Evolutionary conservation across 73 alveolate species (phyloP).

Genomic region (Blepharisma japonicum): DNA sequence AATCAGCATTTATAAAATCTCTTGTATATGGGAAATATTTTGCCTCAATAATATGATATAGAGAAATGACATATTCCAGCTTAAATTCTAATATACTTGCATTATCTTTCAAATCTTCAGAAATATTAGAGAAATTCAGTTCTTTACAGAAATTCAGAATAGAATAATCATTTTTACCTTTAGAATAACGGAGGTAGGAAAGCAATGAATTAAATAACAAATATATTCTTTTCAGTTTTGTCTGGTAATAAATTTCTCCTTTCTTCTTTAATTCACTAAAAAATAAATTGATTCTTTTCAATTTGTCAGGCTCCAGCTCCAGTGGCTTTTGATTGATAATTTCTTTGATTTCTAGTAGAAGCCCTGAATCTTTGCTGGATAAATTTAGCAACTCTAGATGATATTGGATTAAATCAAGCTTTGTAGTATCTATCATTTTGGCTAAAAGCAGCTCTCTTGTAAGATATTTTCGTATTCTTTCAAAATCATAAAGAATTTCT

Average conservation of each 20-base stretch:
- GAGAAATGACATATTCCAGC: not conserved
- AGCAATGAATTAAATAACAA: not conserved
- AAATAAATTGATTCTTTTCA: not conserved
- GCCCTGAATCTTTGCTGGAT: not conserved
- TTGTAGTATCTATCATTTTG: not conserved
- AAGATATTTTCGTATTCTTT: not conserved
- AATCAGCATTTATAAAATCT: too few species aligned
- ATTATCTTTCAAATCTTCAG: not conserved
- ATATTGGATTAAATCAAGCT: not conserved
- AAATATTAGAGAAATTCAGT: not conserved
- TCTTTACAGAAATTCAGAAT: not conserved
- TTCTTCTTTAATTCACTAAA: not conserved
- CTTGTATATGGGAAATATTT: too few species aligned
- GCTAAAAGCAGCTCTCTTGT: not conserved
- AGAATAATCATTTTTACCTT: not conserved
- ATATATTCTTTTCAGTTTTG: not conserved
- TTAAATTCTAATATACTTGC: not conserved
- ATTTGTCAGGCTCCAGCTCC: not conserved
- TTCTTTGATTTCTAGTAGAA: not conserved
- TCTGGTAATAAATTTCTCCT: not conserved
- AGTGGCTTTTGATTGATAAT: not conserved
- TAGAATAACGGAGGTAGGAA: not conserved
- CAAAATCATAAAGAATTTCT: slow-evolving; percentile 18
- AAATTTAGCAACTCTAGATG: not conserved
- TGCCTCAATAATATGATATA: not conserved